phyloP scores from a whole-genome alignment of 306 rosid genomes.

The Trifolium pratense region DNA sequence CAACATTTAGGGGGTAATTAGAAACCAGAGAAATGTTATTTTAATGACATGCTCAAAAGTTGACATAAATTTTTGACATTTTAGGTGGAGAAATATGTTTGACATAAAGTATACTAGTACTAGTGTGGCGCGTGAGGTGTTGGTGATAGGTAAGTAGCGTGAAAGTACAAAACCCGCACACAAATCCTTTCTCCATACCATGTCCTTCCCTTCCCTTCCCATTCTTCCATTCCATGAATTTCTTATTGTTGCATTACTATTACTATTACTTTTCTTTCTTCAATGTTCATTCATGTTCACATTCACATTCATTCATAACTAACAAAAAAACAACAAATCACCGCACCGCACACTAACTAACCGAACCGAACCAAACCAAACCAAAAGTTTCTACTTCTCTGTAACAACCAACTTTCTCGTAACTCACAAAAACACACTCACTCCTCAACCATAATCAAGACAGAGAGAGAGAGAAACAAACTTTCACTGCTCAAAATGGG shows the following conservation, averaged over 20 bases:
- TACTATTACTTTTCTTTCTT: neutral
- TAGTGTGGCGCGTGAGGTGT: neutral
- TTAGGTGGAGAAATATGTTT: too few relatives aligned
- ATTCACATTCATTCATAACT: neutral
- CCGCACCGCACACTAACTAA: slow-evolving; percentile 21
- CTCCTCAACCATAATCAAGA: neutral
- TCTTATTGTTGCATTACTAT: neutral
- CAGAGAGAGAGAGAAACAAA: neutral
- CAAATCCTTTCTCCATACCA: slow-evolving; percentile 17
- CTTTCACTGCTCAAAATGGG: slow-evolving; percentile 46
- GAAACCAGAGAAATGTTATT: too few relatives aligned
- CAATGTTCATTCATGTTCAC: neutral
- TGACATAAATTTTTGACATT: too few relatives aligned
- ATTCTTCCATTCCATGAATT: neutral
- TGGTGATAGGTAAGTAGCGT: neutral
- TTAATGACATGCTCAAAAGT: too few relatives aligned
- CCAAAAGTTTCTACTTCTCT: neutral
- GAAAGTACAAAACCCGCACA: neutral
- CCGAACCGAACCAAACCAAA: neutral
- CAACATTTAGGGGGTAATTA: too few relatives aligned
- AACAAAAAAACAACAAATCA: neutral
- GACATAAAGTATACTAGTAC: too few relatives aligned
- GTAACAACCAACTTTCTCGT: slow-evolving; percentile 1
- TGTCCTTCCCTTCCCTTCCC: slow-evolving; percentile 14
- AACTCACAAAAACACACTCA: neutral